These are phyloP conservation scores for Chaetomium tenue DNA, from an alignment of 495 filamentous ascomycete species.

Conservation along the genomic window DNA sequence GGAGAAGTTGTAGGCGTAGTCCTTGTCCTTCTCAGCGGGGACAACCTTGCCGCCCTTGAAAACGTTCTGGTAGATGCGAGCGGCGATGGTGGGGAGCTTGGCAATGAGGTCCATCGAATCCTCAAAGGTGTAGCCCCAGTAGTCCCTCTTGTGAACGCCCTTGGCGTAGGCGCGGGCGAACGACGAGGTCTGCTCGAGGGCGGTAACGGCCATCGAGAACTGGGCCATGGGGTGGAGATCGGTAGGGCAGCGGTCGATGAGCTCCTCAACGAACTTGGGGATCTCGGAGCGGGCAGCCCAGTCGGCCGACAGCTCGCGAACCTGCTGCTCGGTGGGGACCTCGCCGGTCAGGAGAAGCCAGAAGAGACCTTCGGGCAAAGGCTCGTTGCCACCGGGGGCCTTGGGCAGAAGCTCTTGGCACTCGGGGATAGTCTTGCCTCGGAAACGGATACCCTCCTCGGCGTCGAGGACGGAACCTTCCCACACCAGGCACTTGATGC, in stretches of 20 bases:
- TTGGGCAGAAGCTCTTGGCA: slow-evolving; percentile 96
- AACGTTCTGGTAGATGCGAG: slow-evolving; percentile 98
- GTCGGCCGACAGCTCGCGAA: slow-evolving; percentile 93
- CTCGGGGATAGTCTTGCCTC: slow-evolving; percentile 97
- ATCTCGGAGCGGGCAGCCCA: slow-evolving; percentile 97
- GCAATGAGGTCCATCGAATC: slow-evolving; percentile 99
- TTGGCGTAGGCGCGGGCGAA: slow-evolving; percentile 98
- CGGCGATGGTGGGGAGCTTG: slow-evolving; percentile 96
- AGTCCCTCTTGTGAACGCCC: slow-evolving; percentile 97
- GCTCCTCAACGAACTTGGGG: slow-evolving; percentile 95
- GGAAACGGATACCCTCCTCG: slow-evolving; percentile 98
- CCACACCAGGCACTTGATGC: slow-evolving; percentile 98
- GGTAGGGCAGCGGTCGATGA: slow-evolving; percentile 98
- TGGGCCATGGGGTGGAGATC: slow-evolving; percentile 99
- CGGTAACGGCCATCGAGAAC: slow-evolving; percentile 95
- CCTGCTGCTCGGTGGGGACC: slow-evolving; percentile 95
- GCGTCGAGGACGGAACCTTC: slow-evolving; percentile 98
- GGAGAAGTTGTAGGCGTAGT: slow-evolving; percentile 96
- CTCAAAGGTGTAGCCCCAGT: slow-evolving; percentile 99
- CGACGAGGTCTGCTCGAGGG: slow-evolving; percentile 94
- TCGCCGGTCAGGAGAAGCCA: slow-evolving; percentile 98
- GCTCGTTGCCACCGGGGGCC: slow-evolving; percentile 92
- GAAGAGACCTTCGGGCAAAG: slow-evolving; percentile 98
- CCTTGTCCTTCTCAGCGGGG: slow-evolving; percentile 93
- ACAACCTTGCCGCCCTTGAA: slow-evolving; percentile 99